phyloP scores from a whole-genome alignment of 345 rosid species.

The Brassica rapa region DNA sequence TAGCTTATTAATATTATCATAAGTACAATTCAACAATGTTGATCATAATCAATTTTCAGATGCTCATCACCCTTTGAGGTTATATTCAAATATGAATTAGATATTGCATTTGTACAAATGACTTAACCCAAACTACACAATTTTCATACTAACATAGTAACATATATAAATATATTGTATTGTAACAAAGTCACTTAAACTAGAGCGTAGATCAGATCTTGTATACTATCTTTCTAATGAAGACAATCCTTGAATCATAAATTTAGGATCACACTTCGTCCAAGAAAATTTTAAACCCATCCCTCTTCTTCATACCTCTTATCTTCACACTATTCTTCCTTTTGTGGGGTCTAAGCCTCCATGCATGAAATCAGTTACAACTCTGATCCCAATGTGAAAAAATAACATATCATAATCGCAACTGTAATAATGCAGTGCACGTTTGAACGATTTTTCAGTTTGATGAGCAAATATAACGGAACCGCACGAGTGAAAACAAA shows the following conservation, averaged over 20 bases:
- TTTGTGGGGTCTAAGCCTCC: constrained; percentile 57
- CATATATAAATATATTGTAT: not conserved
- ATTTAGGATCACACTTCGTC: constrained; percentile 62
- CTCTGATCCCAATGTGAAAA: constrained; percentile 18
- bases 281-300: constrained; percentile 55
- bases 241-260: constrained; percentile 30
- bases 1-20: not conserved
- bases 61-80: constrained; percentile 9
- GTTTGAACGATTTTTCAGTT: constrained; percentile 66
- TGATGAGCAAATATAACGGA: constrained; percentile 37
- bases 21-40: not conserved
- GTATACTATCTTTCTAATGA: constrained; percentile 1
- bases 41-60: constrained; percentile 10
- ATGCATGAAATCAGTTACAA: constrained; percentile 19
- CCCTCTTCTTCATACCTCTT: constrained; percentile 53
- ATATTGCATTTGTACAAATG: not conserved
- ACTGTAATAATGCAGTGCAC: constrained; percentile 38
- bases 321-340: constrained; percentile 47
- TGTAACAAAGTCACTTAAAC: constrained; percentile 11
- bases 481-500: constrained; percentile 44
- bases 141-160: not conserved
- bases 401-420: constrained; percentile 20
- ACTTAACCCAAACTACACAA: not conserved
- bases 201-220: constrained; percentile 16
- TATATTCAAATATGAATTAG: not conserved